A percentile compares a stretch with the other conserved stretches of the same genome.
Conservation (phyloP, 2,329 filamentous ascomycete species). For the Diaporthe sp. region DNA sequence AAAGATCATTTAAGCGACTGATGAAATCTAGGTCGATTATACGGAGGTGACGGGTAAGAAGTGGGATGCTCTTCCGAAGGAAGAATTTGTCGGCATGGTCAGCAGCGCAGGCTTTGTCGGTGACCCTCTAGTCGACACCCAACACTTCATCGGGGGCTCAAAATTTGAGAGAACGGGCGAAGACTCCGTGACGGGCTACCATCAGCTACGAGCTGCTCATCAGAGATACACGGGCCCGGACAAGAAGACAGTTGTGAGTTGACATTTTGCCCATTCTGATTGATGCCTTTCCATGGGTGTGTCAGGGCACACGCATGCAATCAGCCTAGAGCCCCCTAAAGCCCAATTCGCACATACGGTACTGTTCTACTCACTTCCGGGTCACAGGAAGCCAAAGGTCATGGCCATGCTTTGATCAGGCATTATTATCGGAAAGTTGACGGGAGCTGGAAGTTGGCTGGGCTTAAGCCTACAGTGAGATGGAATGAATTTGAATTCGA, state of each 20-base stretch:
- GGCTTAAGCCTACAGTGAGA: too few species aligned
- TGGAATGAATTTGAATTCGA: too few species aligned
- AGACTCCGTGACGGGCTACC: background rate
- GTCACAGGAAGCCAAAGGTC: background rate
- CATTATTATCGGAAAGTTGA: background rate
- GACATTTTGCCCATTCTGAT: background rate
- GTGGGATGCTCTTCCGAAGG: background rate
- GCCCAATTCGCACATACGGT: background rate
- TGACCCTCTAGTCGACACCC: background rate
- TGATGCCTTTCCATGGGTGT: too few species aligned
- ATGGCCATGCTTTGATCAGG: background rate
- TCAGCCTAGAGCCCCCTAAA: background rate
- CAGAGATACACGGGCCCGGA: background rate
- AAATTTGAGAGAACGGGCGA: background rate
- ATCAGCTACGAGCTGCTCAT: background rate
- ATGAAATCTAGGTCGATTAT: background rate
- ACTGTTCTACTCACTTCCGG: background rate
- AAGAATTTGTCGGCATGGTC: background rate
- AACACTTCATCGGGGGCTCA: background rate
- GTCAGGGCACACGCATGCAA: background rate
- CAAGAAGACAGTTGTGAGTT: slow-evolving; percentile 3
- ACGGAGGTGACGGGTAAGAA: background rate
- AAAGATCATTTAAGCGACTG: background rate
- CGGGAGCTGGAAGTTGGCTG: background rate
- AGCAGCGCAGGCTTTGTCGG: background rate